phyloP scores from a whole-genome alignment of 1,139 yeast genomes.

The Debaryomyces nepalensis region DNA sequence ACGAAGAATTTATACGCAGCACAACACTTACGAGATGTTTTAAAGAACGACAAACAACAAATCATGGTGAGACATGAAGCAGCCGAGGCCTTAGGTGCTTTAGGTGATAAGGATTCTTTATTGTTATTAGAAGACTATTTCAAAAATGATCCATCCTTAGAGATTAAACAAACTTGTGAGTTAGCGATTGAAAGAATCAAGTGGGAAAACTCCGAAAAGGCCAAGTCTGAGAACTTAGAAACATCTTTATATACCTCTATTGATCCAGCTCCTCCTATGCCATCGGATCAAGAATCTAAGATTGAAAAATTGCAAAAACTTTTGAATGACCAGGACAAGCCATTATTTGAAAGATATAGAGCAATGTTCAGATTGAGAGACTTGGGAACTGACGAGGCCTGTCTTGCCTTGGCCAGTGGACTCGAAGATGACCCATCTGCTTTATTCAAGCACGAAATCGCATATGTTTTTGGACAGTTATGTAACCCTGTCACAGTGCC shows the following conservation, averaged over 20 bases:
- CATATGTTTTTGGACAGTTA: slow-evolving; percentile 96
- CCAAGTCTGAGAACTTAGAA: slow-evolving; percentile 70
- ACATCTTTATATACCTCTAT: slow-evolving; percentile 81
- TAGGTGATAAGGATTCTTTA: slow-evolving; percentile 82
- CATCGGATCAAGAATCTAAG: slow-evolving; percentile 58
- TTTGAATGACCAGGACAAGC: slow-evolving; percentile 74
- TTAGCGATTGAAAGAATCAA: slow-evolving; percentile 92
- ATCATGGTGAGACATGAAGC: slow-evolving; percentile 99
- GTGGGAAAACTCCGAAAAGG: slow-evolving; percentile 80
- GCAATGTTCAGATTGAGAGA: slow-evolving; percentile 98
- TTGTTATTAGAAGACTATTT: slow-evolving; percentile 65
- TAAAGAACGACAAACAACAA: slow-evolving; percentile 71
- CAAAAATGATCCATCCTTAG: slow-evolving; percentile 77
- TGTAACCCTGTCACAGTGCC: slow-evolving; percentile 95
- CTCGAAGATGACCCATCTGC: slow-evolving; percentile 84
- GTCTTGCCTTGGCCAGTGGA: slow-evolving; percentile 88
- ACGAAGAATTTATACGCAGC: slow-evolving; percentile 83
- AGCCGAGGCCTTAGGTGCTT: slow-evolving; percentile 97
- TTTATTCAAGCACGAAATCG: slow-evolving; percentile 94
- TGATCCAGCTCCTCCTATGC: slow-evolving; percentile 98
- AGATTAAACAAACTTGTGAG: slow-evolving; percentile 96
- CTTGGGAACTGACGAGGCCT: slow-evolving; percentile 90
- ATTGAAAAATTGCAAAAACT: slow-evolving; percentile 67
- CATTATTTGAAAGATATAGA: slow-evolving; percentile 92
- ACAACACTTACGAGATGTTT: slow-evolving; percentile 72